Conservation (phyloP, 768 basidiomycete genomes). For the Crepidotus variabilis region DNA sequence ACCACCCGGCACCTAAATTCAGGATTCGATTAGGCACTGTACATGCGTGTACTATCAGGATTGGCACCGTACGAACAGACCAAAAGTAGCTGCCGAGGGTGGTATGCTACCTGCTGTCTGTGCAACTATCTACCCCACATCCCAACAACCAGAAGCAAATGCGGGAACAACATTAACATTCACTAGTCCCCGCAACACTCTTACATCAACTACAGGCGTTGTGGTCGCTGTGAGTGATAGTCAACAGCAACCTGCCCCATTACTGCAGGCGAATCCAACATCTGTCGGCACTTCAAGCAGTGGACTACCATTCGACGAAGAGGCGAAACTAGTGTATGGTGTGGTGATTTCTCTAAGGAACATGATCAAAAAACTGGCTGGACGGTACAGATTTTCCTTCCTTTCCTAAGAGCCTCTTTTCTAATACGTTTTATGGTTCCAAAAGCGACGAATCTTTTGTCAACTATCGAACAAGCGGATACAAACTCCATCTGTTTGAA, state of each 20-base stretch:
- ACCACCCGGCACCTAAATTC: not conserved
- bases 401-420: not conserved
- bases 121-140: constrained; percentile 48
- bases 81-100: constrained; percentile 68
- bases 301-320: constrained; percentile 90
- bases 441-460: constrained; percentile 86
- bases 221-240: constrained; percentile 59
- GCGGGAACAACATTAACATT: constrained; percentile 33
- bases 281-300: constrained; percentile 33
- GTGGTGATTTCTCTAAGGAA: constrained; percentile 87
- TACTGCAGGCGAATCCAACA: constrained; percentile 19
- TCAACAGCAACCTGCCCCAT: constrained; percentile 15
- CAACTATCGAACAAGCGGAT: constrained; percentile 85
- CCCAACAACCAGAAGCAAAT: constrained; percentile 25
- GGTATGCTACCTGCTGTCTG: constrained; percentile 80
- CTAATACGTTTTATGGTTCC: constrained; percentile 6
- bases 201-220: constrained; percentile 60
- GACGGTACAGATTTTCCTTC: constrained; percentile 41
- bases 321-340: constrained; percentile 96
- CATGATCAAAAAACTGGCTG: constrained; percentile 93
- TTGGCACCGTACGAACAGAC: constrained; percentile 80
- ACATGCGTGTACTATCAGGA: constrained; percentile 93
- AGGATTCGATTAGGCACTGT: constrained; percentile 63
- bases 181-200: constrained; percentile 62
- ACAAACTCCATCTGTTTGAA: constrained; percentile 92